phyloP scores from a whole-genome alignment of 2,329 filamentous ascomycete genomes.

The Penicillium sp. region DNA sequence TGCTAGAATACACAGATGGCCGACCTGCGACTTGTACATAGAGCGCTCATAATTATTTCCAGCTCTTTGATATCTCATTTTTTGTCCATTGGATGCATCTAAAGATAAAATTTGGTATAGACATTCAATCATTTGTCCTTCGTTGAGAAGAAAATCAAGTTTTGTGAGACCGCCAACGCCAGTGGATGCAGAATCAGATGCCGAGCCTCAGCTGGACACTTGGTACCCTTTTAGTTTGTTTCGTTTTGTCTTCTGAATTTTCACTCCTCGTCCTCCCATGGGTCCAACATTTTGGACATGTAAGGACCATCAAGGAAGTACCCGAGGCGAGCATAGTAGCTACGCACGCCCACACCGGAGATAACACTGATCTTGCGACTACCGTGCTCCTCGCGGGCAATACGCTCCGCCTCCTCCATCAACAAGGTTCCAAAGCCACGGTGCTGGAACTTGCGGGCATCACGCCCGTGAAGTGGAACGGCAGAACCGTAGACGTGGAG shows the following conservation, averaged over 20 bases:
- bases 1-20: conserved; percentile 8
- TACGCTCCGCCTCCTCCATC: conserved; percentile 96
- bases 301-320: conserved; percentile 91
- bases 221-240: neutral
- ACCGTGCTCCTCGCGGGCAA: conserved; percentile 86
- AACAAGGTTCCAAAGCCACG: conserved; percentile 91
- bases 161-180: conserved; percentile 17
- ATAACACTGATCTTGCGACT: conserved; percentile 94
- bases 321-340: conserved; percentile 86
- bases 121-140: conserved; percentile 22
- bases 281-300: conserved; percentile 47
- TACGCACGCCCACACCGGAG: conserved; percentile 90
- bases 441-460: conserved; percentile 95
- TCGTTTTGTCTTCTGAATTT: neutral
- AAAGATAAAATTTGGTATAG: conserved; percentile 15
- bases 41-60: conserved; percentile 11
- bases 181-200: conserved; percentile 11
- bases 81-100: conserved; percentile 5
- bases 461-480: conserved; percentile 90
- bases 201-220: neutral
- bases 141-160: conserved; percentile 15
- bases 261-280: conserved; percentile 33
- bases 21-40: conserved; percentile 20
- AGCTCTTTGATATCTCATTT: conserved; percentile 7
- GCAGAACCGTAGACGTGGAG: conserved; percentile 94